Base-by-base conservation (phyloP, 2,329 filamentous ascomycete species). In the Raffaelea deltoideospora region DNA sequence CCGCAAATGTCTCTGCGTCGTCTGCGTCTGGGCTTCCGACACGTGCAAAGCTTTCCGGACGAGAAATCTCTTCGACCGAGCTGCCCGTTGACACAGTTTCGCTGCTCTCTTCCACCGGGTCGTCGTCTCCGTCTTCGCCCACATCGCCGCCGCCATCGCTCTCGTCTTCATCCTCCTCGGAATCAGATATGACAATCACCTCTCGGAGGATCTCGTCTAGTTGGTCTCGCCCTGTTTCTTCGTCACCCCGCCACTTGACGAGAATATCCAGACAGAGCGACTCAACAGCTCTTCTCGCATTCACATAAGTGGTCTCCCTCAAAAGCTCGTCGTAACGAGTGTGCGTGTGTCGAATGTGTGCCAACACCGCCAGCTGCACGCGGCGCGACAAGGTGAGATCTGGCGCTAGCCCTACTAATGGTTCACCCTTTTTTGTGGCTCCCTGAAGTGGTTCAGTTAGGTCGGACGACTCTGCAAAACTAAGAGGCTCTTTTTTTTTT, bases 231-330 rank as follows among this genome's bases (percentile, higher is more conserved):
- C 75, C 75, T 15, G 68, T 78, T 51, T 79, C 75, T 52, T 79
- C 75, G 46, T 79, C 75, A 38, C 75, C 75, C 58, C 75, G 73
- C 75, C 75, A 79, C 67, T 78, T 78, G 61, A 78, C 68, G 52
- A 79, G 67, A 37, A 73, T 61, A 45, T 78, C 74, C 32, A 79
- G 58, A 43, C 75, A 79, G 13, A 73, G 57, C 23, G 63, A 54
- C 46, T 78, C 71, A 31, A 78, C 72, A 29, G 65, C 64, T 54
- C 67, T 76, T 43, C 75, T 63, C 36, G 74, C 72, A 48, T 71
- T 72, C 35, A 61, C 56, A 61, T 71, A 78, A 15, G 56, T 60
- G 5, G 69, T 71, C 47, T 77, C 69, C 47, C 53, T 65, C 14
- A 78, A 56, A 15, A 79, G 57, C 39, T 67, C 53, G 48, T 79